Evolutionary conservation across 2,329 filamentous ascomycete species (phyloP).

Genomic region (Aspergillus persii): DNA sequence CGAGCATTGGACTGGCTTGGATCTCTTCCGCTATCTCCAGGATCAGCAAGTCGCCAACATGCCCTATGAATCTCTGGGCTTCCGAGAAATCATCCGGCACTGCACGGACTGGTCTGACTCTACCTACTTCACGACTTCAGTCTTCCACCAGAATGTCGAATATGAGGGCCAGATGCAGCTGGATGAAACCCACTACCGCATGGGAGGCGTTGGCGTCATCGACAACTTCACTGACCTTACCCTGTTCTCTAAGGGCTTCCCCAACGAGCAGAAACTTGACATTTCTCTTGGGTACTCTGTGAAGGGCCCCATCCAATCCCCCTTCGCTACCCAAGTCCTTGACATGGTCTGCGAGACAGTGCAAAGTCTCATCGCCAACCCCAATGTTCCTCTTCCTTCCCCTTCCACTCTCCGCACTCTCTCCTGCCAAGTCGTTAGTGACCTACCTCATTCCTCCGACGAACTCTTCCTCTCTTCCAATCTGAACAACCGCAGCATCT

Average conservation of each 20-base stretch:
- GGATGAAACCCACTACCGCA: slow-evolving; percentile 37
- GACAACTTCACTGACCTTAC: slow-evolving; percentile 43
- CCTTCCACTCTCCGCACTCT: slow-evolving; percentile 32
- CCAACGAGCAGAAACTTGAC: slow-evolving; percentile 31
- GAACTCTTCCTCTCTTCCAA: slow-evolving; percentile 35
- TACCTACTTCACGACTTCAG: slow-evolving; percentile 41
- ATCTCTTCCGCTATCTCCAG: slow-evolving; percentile 56
- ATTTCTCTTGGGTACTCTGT: slow-evolving; percentile 39
- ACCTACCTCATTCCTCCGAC: slow-evolving; percentile 26
- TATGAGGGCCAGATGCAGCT: slow-evolving; percentile 37
- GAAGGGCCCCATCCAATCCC: slow-evolving; percentile 33
- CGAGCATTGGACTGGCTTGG: slow-evolving; percentile 50
- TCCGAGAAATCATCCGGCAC: slow-evolving; percentile 52
- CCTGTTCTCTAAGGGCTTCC: slow-evolving; percentile 32
- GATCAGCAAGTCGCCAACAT: slow-evolving; percentile 58
- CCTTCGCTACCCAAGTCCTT: slow-evolving; percentile 36
- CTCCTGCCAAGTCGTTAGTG: slow-evolving; percentile 29
- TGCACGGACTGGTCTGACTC: slow-evolving; percentile 44
- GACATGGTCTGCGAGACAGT: slow-evolving; percentile 42
- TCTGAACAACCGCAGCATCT: slow-evolving; percentile 36
- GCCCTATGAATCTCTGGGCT: slow-evolving; percentile 55
- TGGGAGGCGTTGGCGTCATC: slow-evolving; percentile 39
- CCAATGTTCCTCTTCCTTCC: slow-evolving; percentile 33
- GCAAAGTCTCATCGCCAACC: slow-evolving; percentile 36
- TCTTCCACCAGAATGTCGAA: slow-evolving; percentile 40